Percentiles rank a stretch among this genome's conserved stretches.
phyloP scores from a whole-genome alignment of 495 filamentous ascomycete species.

The Penicillium roqueforti region DNA sequence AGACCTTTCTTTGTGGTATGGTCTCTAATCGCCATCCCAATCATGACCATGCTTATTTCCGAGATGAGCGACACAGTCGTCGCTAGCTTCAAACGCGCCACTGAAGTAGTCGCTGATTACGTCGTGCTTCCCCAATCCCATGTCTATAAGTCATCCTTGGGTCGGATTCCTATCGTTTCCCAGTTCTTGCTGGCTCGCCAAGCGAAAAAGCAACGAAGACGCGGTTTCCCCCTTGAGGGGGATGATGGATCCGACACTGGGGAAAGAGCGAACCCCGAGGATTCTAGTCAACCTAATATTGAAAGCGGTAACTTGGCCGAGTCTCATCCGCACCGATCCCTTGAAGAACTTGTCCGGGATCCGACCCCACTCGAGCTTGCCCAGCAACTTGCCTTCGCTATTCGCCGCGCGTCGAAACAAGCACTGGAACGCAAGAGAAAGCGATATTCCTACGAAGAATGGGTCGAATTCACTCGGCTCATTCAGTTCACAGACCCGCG shows the following conservation, averaged over 20 bases:
- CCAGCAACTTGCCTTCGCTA: constrained; percentile 50
- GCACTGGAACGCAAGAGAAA: constrained; percentile 36
- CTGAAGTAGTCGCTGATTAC: constrained; percentile 52
- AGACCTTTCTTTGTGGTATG: constrained; percentile 89
- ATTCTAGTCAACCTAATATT: background rate
- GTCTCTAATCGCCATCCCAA: constrained; percentile 62
- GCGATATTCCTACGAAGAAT: constrained; percentile 59
- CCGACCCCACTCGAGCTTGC: constrained; percentile 42
- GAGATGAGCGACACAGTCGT: constrained; percentile 63
- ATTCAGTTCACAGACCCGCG: constrained; percentile 53
- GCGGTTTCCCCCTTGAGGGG: constrained; percentile 43
- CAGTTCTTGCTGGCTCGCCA: constrained; percentile 33
- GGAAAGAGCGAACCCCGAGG: background rate
- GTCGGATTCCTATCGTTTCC: constrained; percentile 39
- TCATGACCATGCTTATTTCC: constrained; percentile 62
- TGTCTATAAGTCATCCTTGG: constrained; percentile 41
- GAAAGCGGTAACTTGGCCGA: background rate
- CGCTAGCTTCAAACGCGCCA: constrained; percentile 51
- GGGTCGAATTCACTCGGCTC: constrained; percentile 57
- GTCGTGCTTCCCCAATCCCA: constrained; percentile 53
- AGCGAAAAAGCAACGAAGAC: constrained; percentile 42
- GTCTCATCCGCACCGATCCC: constrained; percentile 26
- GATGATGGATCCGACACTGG: constrained; percentile 7
- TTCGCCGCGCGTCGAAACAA: constrained; percentile 48
- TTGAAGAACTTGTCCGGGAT: constrained; percentile 43